phyloP scores from a whole-genome alignment of 805 yeast species.

The Wickerhamiella azyma region DNA sequence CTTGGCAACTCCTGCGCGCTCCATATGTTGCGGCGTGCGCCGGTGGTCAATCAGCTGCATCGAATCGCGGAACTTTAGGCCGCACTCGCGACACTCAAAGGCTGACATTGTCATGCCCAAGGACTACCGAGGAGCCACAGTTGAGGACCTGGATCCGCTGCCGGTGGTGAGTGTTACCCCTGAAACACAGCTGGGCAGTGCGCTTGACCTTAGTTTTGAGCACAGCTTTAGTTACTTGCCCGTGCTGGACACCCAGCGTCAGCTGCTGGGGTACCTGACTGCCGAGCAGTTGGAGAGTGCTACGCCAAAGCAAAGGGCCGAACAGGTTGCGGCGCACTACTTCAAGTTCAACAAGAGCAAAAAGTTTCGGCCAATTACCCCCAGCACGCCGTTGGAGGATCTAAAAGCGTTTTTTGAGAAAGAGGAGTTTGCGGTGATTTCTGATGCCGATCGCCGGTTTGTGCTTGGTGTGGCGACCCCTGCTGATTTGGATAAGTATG shows the following conservation, averaged over 20 bases:
- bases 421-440: slow-evolving; percentile 45
- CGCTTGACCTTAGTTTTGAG: slow-evolving; percentile 43
- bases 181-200: slow-evolving; percentile 33
- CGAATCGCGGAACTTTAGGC: slow-evolving; percentile 69
- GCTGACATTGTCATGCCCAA: slow-evolving; percentile 33
- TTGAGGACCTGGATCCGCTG: slow-evolving; percentile 45
- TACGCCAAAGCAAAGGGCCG: slow-evolving; percentile 25
- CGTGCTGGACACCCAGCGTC: slow-evolving; percentile 35
- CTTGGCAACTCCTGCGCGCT: slow-evolving; percentile 25
- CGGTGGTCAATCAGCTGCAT: slow-evolving; percentile 72
- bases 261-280: slow-evolving; percentile 39
- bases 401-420: slow-evolving; percentile 37
- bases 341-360: slow-evolving; percentile 20
- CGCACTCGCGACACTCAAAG: slow-evolving; percentile 71
- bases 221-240: slow-evolving; percentile 41
- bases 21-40: slow-evolving; percentile 50
- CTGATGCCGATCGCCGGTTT: slow-evolving; percentile 38
- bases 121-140: slow-evolving; percentile 31
- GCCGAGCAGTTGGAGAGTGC: slow-evolving; percentile 28
- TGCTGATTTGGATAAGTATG: slow-evolving; percentile 28
- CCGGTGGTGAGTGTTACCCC: slow-evolving; percentile 45
- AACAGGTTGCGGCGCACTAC: slow-evolving; percentile 23
- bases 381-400: slow-evolving; percentile 40
- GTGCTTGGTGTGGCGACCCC: slow-evolving; percentile 48
- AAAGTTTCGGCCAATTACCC: slow-evolving; percentile 36